Conservation (phyloP, 495 filamentous ascomycete genomes). For the Astrothelium macrocarpum region DNA sequence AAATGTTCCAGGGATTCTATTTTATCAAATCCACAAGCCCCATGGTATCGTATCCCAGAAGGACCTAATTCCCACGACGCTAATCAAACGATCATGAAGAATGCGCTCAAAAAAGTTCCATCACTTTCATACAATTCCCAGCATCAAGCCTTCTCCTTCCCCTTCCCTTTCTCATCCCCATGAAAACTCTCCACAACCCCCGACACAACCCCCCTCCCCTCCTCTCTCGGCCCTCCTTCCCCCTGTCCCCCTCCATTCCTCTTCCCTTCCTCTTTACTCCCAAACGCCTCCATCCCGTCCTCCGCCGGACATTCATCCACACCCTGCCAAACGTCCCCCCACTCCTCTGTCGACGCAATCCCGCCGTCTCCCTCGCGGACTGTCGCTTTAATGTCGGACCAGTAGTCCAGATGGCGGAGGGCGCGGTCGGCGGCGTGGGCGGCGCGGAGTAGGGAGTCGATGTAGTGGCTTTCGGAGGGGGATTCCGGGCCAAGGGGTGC, state of each 20-base stretch:
- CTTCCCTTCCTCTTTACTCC: conserved; percentile 1
- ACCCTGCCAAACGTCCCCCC: background rate
- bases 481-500: conserved; percentile 17
- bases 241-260: background rate
- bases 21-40: too few relatives aligned
- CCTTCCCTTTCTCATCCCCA: too few relatives aligned
- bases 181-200: too few relatives aligned
- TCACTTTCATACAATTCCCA: too few relatives aligned
- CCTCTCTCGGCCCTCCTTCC: too few relatives aligned
- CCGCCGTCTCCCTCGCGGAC: conserved; percentile 42
- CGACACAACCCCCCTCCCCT: too few relatives aligned
- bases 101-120: background rate
- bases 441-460: conserved; percentile 47
- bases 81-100: too few relatives aligned
- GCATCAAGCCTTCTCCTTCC: background rate
- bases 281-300: background rate
- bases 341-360: conserved; percentile 7
- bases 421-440: conserved; percentile 57
- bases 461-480: conserved; percentile 27
- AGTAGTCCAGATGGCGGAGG: conserved; percentile 59
- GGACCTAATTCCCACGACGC: too few relatives aligned
- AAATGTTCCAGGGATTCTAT: too few relatives aligned
- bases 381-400: conserved; percentile 62
- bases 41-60: too few relatives aligned
- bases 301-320: background rate